A percentile compares a stretch with the other conserved stretches of the same genome.
Conservation (phyloP, 768 basidiomycete species). For the Asterophora lycoperdoides region DNA sequence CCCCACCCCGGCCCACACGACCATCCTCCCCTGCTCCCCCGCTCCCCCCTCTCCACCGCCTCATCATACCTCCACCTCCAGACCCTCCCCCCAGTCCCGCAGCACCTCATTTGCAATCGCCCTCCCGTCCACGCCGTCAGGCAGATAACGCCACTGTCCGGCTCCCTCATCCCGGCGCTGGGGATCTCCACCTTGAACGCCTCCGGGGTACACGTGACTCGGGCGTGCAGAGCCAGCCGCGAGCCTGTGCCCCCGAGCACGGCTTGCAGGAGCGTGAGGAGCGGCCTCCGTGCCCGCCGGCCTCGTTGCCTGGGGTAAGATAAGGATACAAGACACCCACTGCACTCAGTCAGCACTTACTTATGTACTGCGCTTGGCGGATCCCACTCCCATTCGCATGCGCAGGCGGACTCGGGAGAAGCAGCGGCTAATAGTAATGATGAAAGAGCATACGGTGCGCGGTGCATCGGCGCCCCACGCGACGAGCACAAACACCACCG, state of each 20-base stretch:
- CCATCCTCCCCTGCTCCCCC: constrained; percentile 22
- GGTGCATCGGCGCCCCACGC: constrained; percentile 45
- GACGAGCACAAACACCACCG: constrained; percentile 50
- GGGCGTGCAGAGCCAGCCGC: constrained; percentile 51
- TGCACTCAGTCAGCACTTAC: no score
- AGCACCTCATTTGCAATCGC: constrained; percentile 38
- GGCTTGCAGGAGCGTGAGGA: constrained; percentile 43
- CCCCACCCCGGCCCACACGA: constrained; percentile 46
- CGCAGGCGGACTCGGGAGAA: no score
- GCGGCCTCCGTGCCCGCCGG: constrained; percentile 38
- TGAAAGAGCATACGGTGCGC: no score
- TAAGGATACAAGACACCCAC: no score
- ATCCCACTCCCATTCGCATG: no score
- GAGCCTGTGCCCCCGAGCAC: constrained; percentile 43
- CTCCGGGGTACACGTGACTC: constrained; percentile 49
- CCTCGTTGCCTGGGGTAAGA: constrained; percentile 29
- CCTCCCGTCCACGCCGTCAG: constrained; percentile 38
- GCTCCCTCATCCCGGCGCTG: constrained; percentile 24
- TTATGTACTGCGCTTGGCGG: no score
- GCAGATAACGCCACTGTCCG: constrained; percentile 39
- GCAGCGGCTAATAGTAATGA: no score
- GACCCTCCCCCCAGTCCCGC: constrained; percentile 26
- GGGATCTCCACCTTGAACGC: constrained; percentile 22
- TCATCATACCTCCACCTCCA: constrained; percentile 27
- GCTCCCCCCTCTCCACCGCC: constrained; percentile 27